These are phyloP conservation scores for Picocystis salinarum DNA, from an alignment of 139 green algal genomes.

Conservation along the genomic window DNA sequence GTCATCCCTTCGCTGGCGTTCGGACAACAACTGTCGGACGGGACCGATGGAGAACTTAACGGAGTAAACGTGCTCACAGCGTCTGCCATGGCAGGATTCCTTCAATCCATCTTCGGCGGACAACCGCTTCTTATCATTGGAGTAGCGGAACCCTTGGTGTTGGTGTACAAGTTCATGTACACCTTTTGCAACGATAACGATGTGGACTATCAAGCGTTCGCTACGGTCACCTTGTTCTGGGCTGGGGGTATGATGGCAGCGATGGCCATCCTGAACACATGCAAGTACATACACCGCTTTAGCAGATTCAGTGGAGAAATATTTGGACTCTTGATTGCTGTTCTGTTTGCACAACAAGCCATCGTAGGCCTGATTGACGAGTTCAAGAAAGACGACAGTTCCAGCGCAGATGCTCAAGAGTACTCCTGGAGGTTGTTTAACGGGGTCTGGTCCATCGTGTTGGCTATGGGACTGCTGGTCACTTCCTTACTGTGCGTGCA, in stretches of 20 bases:
- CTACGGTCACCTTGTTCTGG: constrained; percentile 53
- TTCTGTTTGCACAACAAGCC: constrained; percentile 71
- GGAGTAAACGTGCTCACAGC: constrained; percentile 39
- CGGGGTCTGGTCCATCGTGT: constrained; percentile 51
- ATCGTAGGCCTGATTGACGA: constrained; percentile 32
- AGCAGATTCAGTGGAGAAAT: constrained; percentile 64
- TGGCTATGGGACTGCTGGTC: constrained; percentile 31
- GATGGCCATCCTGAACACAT: constrained; percentile 28
- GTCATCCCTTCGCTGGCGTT: constrained; percentile 68
- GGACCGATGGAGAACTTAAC: constrained; percentile 20
- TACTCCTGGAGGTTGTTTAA: constrained; percentile 32
- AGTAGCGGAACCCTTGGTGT: constrained; percentile 67
- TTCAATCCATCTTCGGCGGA: constrained; percentile 54
- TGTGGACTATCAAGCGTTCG: constrained; percentile 20
- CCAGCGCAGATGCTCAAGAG: not conserved
- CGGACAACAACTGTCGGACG: constrained; percentile 45
- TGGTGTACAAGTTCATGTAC: constrained; percentile 64
- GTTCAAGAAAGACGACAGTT: constrained; percentile 2
- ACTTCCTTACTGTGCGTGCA: constrained; percentile 16
- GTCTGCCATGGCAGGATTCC: constrained; percentile 42
- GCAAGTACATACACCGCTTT: constrained; percentile 34
- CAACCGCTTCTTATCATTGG: constrained; percentile 84
- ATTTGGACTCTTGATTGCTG: constrained; percentile 72
- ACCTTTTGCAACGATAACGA: constrained; percentile 19
- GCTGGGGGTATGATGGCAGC: constrained; percentile 34